Conservation (phyloP, 805 yeast species). For the Cyberlindnera amylophila region DNA sequence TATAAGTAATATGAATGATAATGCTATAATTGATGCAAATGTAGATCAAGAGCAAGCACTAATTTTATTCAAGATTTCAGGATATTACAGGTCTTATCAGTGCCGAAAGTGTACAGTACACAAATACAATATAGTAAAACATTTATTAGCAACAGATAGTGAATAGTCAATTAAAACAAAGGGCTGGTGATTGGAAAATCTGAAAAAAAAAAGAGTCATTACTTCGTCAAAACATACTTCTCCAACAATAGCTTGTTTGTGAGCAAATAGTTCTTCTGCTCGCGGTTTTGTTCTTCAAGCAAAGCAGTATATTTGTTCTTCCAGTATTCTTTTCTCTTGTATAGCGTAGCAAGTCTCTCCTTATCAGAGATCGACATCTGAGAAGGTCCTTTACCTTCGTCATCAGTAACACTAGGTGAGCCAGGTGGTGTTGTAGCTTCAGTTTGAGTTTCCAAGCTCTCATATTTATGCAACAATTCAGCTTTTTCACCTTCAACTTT, state of each 20-base stretch:
- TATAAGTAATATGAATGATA: no score
- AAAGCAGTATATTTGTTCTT: constrained; percentile 9
- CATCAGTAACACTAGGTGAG: neutral
- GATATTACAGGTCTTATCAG: no score
- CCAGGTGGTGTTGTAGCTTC: neutral
- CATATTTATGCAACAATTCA: neutral
- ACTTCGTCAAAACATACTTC: constrained; percentile 7
- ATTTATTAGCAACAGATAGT: no score
- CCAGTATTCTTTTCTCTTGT: constrained; percentile 24
- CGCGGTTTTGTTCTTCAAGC: constrained; percentile 13
- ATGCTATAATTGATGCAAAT: no score
- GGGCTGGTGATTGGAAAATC: no score
- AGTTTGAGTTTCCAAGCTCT: neutral
- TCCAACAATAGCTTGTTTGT: constrained; percentile 9
- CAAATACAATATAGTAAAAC: no score
- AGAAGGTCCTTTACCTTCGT: neutral
- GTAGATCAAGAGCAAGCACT: no score
- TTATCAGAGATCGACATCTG: neutral
- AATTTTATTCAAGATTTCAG: no score
- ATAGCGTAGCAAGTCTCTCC: constrained; percentile 2
- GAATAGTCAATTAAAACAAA: no score
- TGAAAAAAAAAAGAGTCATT: no score
- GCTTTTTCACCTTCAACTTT: neutral
- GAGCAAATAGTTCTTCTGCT: constrained; percentile 4
- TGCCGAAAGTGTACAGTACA: no score